phyloP scores from a whole-genome alignment of 2,329 filamentous ascomycete genomes.

The Penicillium brevicompactum region DNA sequence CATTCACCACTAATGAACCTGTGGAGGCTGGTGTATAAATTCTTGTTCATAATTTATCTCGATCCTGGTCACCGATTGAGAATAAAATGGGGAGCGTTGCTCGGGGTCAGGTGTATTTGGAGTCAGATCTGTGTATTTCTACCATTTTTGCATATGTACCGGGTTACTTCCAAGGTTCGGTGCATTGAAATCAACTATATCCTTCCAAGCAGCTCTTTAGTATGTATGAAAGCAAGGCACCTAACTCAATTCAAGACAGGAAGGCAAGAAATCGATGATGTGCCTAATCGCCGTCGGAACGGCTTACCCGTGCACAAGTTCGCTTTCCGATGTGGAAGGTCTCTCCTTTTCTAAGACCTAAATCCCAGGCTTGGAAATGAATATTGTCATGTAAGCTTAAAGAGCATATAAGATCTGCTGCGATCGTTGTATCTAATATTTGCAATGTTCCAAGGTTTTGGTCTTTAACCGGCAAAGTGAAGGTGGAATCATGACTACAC shows the following conservation, averaged over 20 bases:
- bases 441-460: no score
- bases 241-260: no score
- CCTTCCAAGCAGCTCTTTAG: background rate
- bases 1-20: slow-evolving; percentile 39
- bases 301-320: no score
- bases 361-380: no score
- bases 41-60: slow-evolving; percentile 12
- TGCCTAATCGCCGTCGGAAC: no score
- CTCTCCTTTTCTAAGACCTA: no score
- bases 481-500: background rate
- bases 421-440: background rate
- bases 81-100: slow-evolving; percentile 20
- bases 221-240: background rate
- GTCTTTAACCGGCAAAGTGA: background rate
- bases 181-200: slow-evolving; percentile 13
- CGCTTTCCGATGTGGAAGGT: no score
- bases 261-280: no score
- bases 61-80: slow-evolving; percentile 5
- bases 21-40: slow-evolving; percentile 25
- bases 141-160: slow-evolving; percentile 13
- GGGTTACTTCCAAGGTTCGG: slow-evolving; percentile 7
- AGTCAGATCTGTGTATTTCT: slow-evolving; percentile 20
- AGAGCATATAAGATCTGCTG: background rate
- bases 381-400: no score
- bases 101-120: slow-evolving; percentile 24